Evolutionary conservation across 176 grass and related monocot species (phyloP).

Genomic region (Paspalum notatum): DNA sequence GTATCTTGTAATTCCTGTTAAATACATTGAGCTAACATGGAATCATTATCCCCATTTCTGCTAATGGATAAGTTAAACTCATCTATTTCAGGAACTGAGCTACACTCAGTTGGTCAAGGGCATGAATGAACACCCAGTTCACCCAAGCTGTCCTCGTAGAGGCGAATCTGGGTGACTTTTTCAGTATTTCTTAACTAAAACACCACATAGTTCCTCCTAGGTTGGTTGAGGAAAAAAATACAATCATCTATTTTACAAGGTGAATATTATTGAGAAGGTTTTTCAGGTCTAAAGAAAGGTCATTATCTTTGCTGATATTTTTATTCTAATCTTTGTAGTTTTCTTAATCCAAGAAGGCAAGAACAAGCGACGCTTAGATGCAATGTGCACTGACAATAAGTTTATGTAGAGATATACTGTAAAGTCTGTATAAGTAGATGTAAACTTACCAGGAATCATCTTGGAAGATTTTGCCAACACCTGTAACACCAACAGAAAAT

Average conservation of each 20-base stretch:
- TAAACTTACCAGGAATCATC: conserved; percentile 94
- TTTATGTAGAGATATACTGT: not conserved
- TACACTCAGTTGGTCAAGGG: no score
- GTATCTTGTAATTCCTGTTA: not conserved
- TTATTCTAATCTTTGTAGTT: not conserved
- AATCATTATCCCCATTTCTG: not conserved
- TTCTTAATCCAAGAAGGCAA: not conserved
- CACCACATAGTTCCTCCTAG: no score
- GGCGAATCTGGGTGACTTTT: no score
- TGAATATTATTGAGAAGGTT: not conserved
- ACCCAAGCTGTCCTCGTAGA: no score
- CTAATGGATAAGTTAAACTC: not conserved
- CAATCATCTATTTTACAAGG: not conserved
- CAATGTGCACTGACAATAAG: not conserved
- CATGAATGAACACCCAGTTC: no score
- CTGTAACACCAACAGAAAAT: conserved; percentile 53
- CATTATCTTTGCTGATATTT: not conserved
- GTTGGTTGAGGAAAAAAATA: no score
- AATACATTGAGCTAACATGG: not conserved
- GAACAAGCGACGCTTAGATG: not conserved
- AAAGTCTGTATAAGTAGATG: not conserved
- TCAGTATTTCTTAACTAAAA: no score
- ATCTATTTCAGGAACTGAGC: not conserved
- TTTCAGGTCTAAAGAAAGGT: not conserved
- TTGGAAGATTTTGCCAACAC: conserved; percentile 98